phyloP scores from a whole-genome alignment of 345 rosid species.

The Euphorbia lathyris region DNA sequence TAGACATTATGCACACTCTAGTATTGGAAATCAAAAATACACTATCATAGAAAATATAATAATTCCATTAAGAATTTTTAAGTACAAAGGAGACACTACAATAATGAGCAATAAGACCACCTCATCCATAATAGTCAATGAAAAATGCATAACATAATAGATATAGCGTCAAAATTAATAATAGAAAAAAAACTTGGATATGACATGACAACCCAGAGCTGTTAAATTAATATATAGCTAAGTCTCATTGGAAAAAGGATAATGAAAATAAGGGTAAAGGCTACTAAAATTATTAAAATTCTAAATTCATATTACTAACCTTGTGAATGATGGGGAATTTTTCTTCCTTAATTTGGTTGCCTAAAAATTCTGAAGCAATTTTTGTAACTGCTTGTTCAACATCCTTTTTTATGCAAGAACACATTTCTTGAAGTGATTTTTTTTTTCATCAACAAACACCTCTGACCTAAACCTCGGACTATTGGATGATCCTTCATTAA shows the following conservation, averaged over 20 bases:
- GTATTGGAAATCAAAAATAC: background rate
- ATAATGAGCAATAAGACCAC: background rate
- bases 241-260: background rate
- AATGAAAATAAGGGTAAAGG: background rate
- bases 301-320: slow-evolving; percentile 25
- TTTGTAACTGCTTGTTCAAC: slow-evolving; percentile 50
- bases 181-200: background rate
- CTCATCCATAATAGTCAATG: background rate
- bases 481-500: slow-evolving; percentile 32
- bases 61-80: background rate
- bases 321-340: slow-evolving; percentile 20
- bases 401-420: slow-evolving; percentile 31
- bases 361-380: slow-evolving; percentile 32
- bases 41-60: background rate
- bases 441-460: slow-evolving; percentile 33
- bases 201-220: background rate
- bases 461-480: slow-evolving; percentile 35
- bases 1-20: too few species aligned
- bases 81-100: too few species aligned
- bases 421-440: slow-evolving; percentile 30
- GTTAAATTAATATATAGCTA: background rate
- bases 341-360: slow-evolving; percentile 31
- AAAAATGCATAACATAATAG: background rate
- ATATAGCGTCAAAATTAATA: background rate
- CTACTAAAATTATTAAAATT: background rate